A percentile compares a stretch with the other conserved stretches of the same genome.
phyloP scores from a whole-genome alignment of 129 eudicot species.

The Daucus carota region DH1_v3.0 NC_030387.2:24032001-24032500 shows the following conservation, averaged over 20 bases:
- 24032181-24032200: slow-evolving; percentile 35
- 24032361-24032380: background rate
- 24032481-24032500: too few species aligned
- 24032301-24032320: too few species aligned
- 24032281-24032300: slow-evolving; percentile 7
- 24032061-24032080: slow-evolving; percentile 33
- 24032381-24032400: too few species aligned
- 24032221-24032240: too few species aligned
- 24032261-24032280: slow-evolving; percentile 6
- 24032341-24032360: slow-evolving; percentile 5
- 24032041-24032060: slow-evolving; percentile 17
- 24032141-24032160: slow-evolving; percentile 48
- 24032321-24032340: too few species aligned
- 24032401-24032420: too few species aligned
- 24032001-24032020: slow-evolving; percentile 20
- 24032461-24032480: too few species aligned
- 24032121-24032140: slow-evolving; percentile 32
- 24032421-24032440: too few species aligned
- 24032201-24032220: slow-evolving; percentile 1
- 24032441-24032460: too few species aligned
- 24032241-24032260: background rate
- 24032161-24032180: slow-evolving; percentile 56
- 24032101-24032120: slow-evolving; percentile 19
- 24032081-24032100: slow-evolving; percentile 37
- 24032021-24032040: slow-evolving; percentile 6